Percentiles rank a stretch among this genome's conserved stretches.
Evolutionary conservation across 768 basidiomycete species (phyloP).

Genomic region (Antrodiella citrinella): DNA sequence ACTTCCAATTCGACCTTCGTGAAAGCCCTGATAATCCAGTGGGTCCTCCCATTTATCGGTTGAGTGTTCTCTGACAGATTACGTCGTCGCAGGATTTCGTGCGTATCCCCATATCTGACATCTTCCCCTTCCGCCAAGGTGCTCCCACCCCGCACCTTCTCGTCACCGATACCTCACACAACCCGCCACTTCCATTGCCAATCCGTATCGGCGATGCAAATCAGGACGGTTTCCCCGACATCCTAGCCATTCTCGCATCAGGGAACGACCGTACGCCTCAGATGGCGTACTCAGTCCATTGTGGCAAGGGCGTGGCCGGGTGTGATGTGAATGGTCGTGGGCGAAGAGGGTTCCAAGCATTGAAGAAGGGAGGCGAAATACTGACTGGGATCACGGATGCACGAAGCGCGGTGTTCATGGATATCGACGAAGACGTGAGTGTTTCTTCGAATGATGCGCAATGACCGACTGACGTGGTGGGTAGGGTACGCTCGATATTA

Average conservation of each 20-base stretch:
- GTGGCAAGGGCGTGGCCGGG: slow-evolving; percentile 43
- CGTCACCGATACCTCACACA: slow-evolving; percentile 57
- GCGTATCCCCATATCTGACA: slow-evolving; percentile 51
- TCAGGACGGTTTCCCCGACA: slow-evolving; percentile 90
- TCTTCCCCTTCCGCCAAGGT: slow-evolving; percentile 36
- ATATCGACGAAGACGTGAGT: slow-evolving; percentile 93
- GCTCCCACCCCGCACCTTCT: slow-evolving; percentile 46
- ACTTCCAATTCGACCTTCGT: slow-evolving; percentile 70
- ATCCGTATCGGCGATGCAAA: slow-evolving; percentile 85
- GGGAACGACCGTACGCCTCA: slow-evolving; percentile 45
- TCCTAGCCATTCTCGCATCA: slow-evolving; percentile 51
- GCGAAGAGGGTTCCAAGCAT: slow-evolving; percentile 56
- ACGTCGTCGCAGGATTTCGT: slow-evolving; percentile 54
- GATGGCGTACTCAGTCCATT: slow-evolving; percentile 58
- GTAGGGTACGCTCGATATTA: slow-evolving; percentile 86
- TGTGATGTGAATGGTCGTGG: slow-evolving; percentile 44
- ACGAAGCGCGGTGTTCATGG: slow-evolving; percentile 69
- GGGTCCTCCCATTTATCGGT: slow-evolving; percentile 19
- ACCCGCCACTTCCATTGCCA: slow-evolving; percentile 64
- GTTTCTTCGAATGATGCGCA: not conserved
- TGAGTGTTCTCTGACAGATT: slow-evolving; percentile 10
- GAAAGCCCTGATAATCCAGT: slow-evolving; percentile 44
- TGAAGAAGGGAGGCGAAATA: slow-evolving; percentile 48
- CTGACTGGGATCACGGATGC: slow-evolving; percentile 72
- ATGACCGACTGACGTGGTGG: not conserved